A percentile compares a stretch with the other conserved stretches of the same genome.
Evolutionary conservation across 352 stramenopile genomes (phyloP).

Genomic region (Phytophthora hybrid): DNA sequence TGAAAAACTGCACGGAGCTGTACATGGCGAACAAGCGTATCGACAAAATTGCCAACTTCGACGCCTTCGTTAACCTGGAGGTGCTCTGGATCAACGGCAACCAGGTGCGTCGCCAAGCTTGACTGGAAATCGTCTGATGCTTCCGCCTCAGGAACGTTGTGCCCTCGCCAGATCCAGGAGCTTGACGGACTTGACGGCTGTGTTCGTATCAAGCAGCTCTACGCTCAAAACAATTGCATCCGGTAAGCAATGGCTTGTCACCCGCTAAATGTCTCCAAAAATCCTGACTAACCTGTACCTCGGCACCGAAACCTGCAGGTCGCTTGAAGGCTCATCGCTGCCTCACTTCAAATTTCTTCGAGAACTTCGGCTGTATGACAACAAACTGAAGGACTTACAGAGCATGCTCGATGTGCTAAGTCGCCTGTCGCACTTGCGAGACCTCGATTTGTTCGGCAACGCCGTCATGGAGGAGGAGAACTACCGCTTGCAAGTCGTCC

Average conservation of each 20-base stretch:
- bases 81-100: conserved; percentile 93
- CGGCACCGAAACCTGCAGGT: conserved; percentile 28
- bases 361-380: conserved; percentile 81
- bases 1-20: conserved; percentile 91
- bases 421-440: conserved; percentile 69
- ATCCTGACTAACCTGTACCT: background rate
- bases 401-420: conserved; percentile 55
- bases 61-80: conserved; percentile 90
- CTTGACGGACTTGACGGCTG: conserved; percentile 83
- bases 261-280: background rate
- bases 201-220: conserved; percentile 91
- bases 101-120: conserved; percentile 39
- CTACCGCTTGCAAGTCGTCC: conserved; percentile 86
- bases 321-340: conserved; percentile 57
- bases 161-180: conserved; percentile 47
- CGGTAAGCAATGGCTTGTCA: conserved; percentile 25
- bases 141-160: background rate
- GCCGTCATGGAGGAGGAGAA: conserved; percentile 83
- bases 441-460: conserved; percentile 88
- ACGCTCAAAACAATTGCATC: conserved; percentile 89
- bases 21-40: conserved; percentile 84
- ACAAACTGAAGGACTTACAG: conserved; percentile 83
- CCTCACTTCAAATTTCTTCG: conserved; percentile 83
- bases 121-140: background rate
- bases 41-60: conserved; percentile 83